Percentiles rank a stretch among this genome's conserved stretches.
Evolutionary conservation across 1,284 basidiomycete species (phyloP).

Genomic region (Pseudozyma thailandica): DNA sequence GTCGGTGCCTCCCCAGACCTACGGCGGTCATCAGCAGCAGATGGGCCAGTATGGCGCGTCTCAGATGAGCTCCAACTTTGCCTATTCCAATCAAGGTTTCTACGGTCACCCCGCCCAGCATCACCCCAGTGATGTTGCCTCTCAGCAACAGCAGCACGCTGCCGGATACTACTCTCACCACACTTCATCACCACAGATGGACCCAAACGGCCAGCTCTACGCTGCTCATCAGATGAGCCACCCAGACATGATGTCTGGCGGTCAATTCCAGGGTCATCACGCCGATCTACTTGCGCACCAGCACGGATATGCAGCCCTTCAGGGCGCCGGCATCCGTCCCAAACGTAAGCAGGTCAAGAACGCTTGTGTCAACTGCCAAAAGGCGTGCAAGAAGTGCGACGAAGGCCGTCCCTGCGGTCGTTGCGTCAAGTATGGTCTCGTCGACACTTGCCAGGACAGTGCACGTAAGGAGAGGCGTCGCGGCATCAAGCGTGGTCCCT

Average conservation of each 20-base stretch:
- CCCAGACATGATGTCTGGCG: slow-evolving; percentile 35
- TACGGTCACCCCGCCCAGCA: slow-evolving; percentile 41
- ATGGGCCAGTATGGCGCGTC: slow-evolving; percentile 44
- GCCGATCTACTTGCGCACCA: slow-evolving; percentile 32
- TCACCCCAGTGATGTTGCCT: slow-evolving; percentile 28
- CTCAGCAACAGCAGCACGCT: slow-evolving; percentile 42
- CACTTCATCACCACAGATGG: slow-evolving; percentile 43
- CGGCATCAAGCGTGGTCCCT: slow-evolving; percentile 85
- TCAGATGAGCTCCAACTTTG: slow-evolving; percentile 33
- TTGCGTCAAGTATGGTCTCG: slow-evolving; percentile 83
- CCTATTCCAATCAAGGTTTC: slow-evolving; percentile 36
- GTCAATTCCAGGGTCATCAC: slow-evolving; percentile 38
- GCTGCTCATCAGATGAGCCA: slow-evolving; percentile 49
- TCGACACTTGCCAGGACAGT: slow-evolving; percentile 82
- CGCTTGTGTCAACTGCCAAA: slow-evolving; percentile 86
- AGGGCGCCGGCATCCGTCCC: slow-evolving; percentile 41
- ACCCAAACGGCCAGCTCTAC: slow-evolving; percentile 40
- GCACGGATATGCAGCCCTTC: slow-evolving; percentile 34
- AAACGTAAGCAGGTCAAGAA: slow-evolving; percentile 90
- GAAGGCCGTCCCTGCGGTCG: slow-evolving; percentile 84
- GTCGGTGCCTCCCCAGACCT: slow-evolving; percentile 23
- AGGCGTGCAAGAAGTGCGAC: slow-evolving; percentile 90
- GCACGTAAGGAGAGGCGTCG: slow-evolving; percentile 85
- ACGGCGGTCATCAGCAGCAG: slow-evolving; percentile 33
- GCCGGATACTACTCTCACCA: slow-evolving; percentile 42